Evolutionary conservation across 1,284 basidiomycete species (phyloP), one percentile per base, ranked within the genome.

Genomic region (Moesziomyces parantarcticus): DNA sequence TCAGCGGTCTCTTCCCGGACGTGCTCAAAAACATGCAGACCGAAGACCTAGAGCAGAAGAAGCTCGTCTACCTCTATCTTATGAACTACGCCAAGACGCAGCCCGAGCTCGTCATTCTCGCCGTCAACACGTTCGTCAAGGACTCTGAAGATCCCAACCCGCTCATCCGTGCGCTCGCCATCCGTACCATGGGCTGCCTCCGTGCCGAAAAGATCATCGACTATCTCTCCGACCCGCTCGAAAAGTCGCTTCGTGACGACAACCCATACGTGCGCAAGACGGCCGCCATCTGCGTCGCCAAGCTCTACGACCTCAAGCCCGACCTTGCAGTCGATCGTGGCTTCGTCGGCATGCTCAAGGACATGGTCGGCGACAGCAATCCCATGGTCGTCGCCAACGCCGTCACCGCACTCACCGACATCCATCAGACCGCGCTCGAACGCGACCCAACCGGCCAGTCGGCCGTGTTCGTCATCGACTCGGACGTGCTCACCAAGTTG

Each of bases 41-140:
- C 22, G 93, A 94, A 42, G 92, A 95, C 83, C 88, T 96, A 53
- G 94, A 95, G 83, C 93, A 95, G 85, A 96, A 95, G 88, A 95
- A 96, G 85, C 91, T 99, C 46, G 96, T 98, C 23, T 99, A 99
- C 82, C 89, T 98, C 46, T 99, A 97, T 84, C 90, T 98, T 62
- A 97, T 97, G 91, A 97, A 97, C 87, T 98, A 98, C 80, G 94
- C 95, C 51, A 97, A 97, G 84, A 95, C 96, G 0, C 96, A 99
- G 83, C 96, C 97, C 0, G 96, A 99, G 84, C 88, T 92, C 25
- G 96, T 98, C 85, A 98, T 99, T 83, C 89, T 99, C 48, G 96
- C 96, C 16, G 95, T 99, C 73, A 99, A 99, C 84, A 99, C 96
- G 1, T 99, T 99, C 82, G 96, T 99, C 77, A 89, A 89, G 65